A percentile compares a stretch with the other conserved stretches of the same genome.
Evolutionary conservation across 2,329 filamentous ascomycete species (phyloP).

Genomic region (Clonostachys solani): DNA sequence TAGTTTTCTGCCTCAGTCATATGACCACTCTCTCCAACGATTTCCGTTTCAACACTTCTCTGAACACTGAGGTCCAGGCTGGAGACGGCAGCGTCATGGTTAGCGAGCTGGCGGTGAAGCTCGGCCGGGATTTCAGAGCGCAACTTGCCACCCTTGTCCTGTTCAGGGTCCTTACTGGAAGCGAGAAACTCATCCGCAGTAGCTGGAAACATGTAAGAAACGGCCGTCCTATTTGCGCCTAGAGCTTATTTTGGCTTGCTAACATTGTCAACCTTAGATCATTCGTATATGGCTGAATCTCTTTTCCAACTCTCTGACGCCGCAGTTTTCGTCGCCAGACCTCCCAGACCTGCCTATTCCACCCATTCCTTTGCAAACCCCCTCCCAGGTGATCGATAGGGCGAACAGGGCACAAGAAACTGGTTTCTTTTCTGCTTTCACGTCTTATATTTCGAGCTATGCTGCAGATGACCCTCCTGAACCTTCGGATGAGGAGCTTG

Average conservation of each 20-base stretch:
- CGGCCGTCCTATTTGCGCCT: slow-evolving; percentile 7
- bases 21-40: slow-evolving; percentile 86
- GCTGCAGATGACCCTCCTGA: slow-evolving; percentile 96
- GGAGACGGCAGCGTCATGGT: slow-evolving; percentile 96
- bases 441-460: slow-evolving; percentile 97
- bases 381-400: slow-evolving; percentile 89
- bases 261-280: slow-evolving; percentile 46
- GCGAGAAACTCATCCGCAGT: slow-evolving; percentile 69
- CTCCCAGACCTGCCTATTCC: slow-evolving; percentile 67
- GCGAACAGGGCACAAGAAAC: slow-evolving; percentile 73
- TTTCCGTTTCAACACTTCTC: slow-evolving; percentile 70
- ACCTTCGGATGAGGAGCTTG: slow-evolving; percentile 93
- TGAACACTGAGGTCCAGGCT: slow-evolving; percentile 95
- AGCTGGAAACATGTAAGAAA: slow-evolving; percentile 73
- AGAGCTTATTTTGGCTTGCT: slow-evolving; percentile 26
- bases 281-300: slow-evolving; percentile 92
- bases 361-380: slow-evolving; percentile 83
- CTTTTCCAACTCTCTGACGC: slow-evolving; percentile 91
- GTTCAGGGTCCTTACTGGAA: slow-evolving; percentile 85
- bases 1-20: slow-evolving; percentile 82
- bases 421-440: slow-evolving; percentile 89
- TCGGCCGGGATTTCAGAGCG: slow-evolving; percentile 88
- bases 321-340: slow-evolving; percentile 66
- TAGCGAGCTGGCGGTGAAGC: slow-evolving; percentile 92
- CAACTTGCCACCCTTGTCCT: slow-evolving; percentile 93